phyloP scores from a whole-genome alignment of 352 stramenopile species.

The Phytophthora sp. region DNA sequence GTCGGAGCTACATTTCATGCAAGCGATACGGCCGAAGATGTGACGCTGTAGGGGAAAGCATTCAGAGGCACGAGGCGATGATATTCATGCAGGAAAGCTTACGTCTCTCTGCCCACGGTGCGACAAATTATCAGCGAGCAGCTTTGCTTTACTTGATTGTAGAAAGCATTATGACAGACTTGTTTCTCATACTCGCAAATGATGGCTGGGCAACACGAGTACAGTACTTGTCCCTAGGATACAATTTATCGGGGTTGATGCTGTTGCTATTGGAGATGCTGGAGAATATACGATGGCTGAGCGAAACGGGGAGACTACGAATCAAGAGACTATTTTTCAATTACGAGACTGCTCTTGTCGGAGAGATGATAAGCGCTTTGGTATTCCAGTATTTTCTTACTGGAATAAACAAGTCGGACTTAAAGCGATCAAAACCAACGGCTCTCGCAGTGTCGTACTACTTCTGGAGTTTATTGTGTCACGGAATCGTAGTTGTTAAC shows the following conservation, averaged over 20 bases:
- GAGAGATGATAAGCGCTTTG: not conserved
- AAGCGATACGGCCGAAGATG: not conserved
- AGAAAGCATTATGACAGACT: constrained; percentile 14
- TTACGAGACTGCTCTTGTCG: constrained; percentile 11
- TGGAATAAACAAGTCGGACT: not conserved
- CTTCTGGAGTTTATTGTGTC: constrained; percentile 9
- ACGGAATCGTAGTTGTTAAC: constrained; percentile 7
- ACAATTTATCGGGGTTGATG: constrained; percentile 18
- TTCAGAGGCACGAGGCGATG: not conserved
- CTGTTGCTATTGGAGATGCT: constrained; percentile 24
- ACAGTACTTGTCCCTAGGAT: constrained; percentile 22
- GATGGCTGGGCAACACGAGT: not conserved
- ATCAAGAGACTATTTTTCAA: constrained; percentile 13
- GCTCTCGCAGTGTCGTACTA: constrained; percentile 15
- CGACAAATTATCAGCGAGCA: constrained; percentile 4
- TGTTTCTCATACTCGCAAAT: constrained; percentile 17
- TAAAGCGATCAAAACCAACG: not conserved
- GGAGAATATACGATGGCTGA: not conserved
- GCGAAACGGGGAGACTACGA: not conserved
- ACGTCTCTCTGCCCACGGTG: constrained; percentile 12
- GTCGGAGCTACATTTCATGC: not conserved
- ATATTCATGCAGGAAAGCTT: constrained; percentile 7
- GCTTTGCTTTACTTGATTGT: constrained; percentile 12
- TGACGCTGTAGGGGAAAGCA: not conserved
- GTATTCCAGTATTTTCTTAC: constrained; percentile 8